phyloP scores from a whole-genome alignment of 495 filamentous ascomycete genomes.

The Xylaria longipes region DNA sequence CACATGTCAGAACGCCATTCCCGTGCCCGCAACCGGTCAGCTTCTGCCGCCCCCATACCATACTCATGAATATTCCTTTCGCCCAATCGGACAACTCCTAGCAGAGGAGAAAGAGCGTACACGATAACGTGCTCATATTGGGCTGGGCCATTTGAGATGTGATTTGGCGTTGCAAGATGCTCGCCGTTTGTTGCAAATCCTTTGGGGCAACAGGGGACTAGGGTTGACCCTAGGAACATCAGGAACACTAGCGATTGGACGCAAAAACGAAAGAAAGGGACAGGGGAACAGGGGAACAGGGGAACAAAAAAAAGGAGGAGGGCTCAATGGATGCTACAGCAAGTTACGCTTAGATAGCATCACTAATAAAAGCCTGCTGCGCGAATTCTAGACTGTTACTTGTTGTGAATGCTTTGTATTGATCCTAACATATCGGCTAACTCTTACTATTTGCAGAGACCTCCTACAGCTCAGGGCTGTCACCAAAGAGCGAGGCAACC shows the following conservation, averaged over 20 bases:
- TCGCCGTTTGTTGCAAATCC: neutral
- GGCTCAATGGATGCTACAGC: neutral
- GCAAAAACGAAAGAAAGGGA: neutral
- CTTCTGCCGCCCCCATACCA: neutral
- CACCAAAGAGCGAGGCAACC: conserved; percentile 39
- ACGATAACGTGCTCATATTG: neutral
- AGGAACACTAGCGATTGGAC: neutral
- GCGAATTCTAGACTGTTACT: neutral
- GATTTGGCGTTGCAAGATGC: neutral
- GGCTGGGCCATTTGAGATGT: neutral
- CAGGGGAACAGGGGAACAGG: neutral
- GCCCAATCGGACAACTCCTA: neutral
- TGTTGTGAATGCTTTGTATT: neutral
- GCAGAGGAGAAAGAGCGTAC: neutral
- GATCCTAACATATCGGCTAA: neutral
- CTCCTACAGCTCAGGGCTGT: conserved; percentile 39
- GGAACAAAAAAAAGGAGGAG: neutral
- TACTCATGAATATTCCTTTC: neutral
- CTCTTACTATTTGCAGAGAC: neutral
- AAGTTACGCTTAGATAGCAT: neutral
- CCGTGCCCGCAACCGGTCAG: neutral
- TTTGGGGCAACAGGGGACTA: neutral
- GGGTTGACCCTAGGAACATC: neutral
- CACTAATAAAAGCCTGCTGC: neutral
- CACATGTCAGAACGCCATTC: neutral